These are phyloP conservation scores for Colletotrichum truncatum DNA, from an alignment of 2,329 filamentous ascomycete genomes.

Conservation along the genomic window DNA sequence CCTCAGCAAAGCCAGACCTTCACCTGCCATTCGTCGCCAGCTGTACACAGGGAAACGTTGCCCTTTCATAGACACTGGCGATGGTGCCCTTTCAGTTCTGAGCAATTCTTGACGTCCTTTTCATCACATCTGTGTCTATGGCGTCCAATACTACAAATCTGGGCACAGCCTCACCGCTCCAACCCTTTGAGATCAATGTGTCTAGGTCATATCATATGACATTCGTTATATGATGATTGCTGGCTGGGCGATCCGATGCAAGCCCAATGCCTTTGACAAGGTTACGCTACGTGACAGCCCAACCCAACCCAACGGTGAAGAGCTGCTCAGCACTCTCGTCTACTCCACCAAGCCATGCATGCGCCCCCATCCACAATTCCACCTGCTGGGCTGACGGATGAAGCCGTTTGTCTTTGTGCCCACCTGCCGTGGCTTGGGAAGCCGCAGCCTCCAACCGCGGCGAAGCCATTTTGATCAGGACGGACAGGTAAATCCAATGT, in stretches of 20 bases:
- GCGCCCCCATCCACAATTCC: constrained; percentile 7
- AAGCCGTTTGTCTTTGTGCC: constrained; percentile 26
- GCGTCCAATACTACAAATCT: not conserved
- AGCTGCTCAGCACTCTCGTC: not conserved
- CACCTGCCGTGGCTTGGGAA: constrained; percentile 3
- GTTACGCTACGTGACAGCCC: constrained; percentile 22
- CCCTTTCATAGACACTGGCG: not conserved
- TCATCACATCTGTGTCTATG: too few relatives aligned
- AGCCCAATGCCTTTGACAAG: constrained; percentile 8
- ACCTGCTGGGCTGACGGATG: constrained; percentile 24
- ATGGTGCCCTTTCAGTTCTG: not conserved
- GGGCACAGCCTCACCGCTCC: not conserved
- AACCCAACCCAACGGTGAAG: constrained; percentile 25
- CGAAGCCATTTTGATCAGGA: not conserved
- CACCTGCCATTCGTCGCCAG: not conserved
- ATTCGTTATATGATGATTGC: not conserved
- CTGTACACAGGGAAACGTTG: not conserved
- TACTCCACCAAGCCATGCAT: constrained; percentile 16
- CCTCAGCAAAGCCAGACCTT: not conserved
- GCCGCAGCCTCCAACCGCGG: not conserved
- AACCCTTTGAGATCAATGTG: not conserved
- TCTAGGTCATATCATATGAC: constrained; percentile 14
- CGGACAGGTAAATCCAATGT: not conserved
- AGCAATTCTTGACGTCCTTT: not conserved
- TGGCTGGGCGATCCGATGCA: not conserved